These are phyloP conservation scores for Teunomyces aglyptinius DNA, from an alignment of 805 yeast species.

Conservation along the genomic window DNA sequence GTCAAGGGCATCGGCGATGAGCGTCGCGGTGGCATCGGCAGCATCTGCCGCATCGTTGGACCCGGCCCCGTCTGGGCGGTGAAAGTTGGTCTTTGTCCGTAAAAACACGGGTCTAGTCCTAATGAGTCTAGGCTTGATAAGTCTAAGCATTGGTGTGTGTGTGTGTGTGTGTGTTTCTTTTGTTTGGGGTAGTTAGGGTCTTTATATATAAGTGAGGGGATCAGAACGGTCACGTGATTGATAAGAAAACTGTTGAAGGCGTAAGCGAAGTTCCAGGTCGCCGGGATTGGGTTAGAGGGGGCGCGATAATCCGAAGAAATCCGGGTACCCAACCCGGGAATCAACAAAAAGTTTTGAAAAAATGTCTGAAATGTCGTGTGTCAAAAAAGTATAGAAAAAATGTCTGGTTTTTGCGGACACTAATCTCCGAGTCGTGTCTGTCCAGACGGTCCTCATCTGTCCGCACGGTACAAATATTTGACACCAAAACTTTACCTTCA, in stretches of 20 bases:
- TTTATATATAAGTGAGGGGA: not conserved
- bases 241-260: no score
- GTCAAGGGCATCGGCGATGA: conserved; percentile 59
- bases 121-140: not conserved
- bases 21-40: conserved; percentile 75
- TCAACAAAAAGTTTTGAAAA: no score
- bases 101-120: not conserved
- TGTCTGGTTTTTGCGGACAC: conserved; percentile 10
- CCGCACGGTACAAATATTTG: conserved; percentile 15
- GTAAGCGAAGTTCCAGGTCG: no score
- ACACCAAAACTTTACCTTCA: not conserved
- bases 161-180: no score
- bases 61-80: conserved; percentile 37
- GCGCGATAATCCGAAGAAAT: no score
- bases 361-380: no score
- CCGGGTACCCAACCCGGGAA: no score
- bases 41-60: conserved; percentile 55
- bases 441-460: conserved; percentile 29
- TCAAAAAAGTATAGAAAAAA: not conserved
- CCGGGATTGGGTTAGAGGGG: no score
- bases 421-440: conserved; percentile 18
- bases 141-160: not conserved
- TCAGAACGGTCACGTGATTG: no score
- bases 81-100: conserved; percentile 15
- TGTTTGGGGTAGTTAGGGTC: no score